Evolutionary conservation across 805 yeast genomes (phyloP), one percentile per base, ranked within the genome.

Genomic region (Saccharomycopsis sp.): DNA sequence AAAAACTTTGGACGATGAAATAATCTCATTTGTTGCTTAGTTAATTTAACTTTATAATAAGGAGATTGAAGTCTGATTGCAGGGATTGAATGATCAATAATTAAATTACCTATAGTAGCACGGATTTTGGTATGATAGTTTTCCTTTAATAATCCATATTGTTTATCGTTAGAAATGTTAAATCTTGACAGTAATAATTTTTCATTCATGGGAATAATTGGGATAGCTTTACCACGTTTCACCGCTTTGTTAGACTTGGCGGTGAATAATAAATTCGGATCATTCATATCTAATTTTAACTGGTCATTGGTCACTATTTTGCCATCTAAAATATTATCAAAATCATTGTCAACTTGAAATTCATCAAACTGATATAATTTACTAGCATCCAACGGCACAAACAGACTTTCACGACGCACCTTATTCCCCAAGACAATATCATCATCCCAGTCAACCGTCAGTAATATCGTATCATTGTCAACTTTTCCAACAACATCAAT

Each of bases 101-200:
- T 81, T 51, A 93, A 70, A 53, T 90, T 86, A 37, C 97, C 95
- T 56, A 93, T 79, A 4, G 95, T 94, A 2, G 96, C 79, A 60
- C 98, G 79, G 29, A 90, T 85, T 67, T 86, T 90, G 32, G 94
- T 79, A 59, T 88, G 95, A 60, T 89, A 88, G 56, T 87, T 89
- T 46, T 79, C 84, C 57, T 83, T 84, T 53, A 93, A 68, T 43
- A 82, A 64, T 47, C 86, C 95, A 61, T 93, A 93, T 35, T 82
- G 84, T 36, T 75, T 73, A 62, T 93, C 98, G 62, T 93, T 93
- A 5, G 97, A 88, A 32, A 90, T 72, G 59, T 85, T 84, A 63
- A 84, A 87, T 52, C 83, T 81, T 47, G 70, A 60, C 29, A 73
- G 71, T 17, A 86, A 55, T 23, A 68, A 58, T 50, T 71, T 72